A percentile compares a stretch with the other conserved stretches of the same genome.
phyloP scores from a whole-genome alignment of 306 rosid species.

The Sphenostylis stenocarpa region DNA sequence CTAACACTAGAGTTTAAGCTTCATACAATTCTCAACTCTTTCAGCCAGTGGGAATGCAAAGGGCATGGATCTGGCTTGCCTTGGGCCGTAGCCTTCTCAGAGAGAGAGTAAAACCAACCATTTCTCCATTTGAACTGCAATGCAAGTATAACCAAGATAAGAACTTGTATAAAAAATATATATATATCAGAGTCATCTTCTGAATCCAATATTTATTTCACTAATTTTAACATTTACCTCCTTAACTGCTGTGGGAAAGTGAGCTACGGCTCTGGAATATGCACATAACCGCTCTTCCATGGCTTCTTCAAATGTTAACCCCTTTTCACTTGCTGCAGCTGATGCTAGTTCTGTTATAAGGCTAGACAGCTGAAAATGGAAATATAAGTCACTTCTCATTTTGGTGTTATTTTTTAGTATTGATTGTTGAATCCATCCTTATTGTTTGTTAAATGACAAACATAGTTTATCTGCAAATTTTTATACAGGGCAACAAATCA shows the following conservation, averaged over 20 bases:
- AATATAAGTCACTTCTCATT: constrained; percentile 16
- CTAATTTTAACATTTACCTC: constrained; percentile 56
- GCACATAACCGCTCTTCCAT: constrained; percentile 90
- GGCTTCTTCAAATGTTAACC: constrained; percentile 65
- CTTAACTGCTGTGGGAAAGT: constrained; percentile 95
- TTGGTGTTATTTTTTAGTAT: neutral
- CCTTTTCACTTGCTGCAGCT: constrained; percentile 81
- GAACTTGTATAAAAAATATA: neutral
- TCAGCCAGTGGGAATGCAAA: constrained; percentile 80
- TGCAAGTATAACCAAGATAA: constrained; percentile 42
- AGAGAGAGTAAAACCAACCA: constrained; percentile 84
- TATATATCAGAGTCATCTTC: neutral
- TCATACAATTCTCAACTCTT: constrained; percentile 67
- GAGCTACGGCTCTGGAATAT: constrained; percentile 79
- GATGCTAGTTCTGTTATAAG: constrained; percentile 73
- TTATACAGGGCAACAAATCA: neutral
- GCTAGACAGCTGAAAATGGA: constrained; percentile 65
- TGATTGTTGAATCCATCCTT: neutral
- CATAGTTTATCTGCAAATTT: constrained; percentile 1
- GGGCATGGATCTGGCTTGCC: constrained; percentile 92
- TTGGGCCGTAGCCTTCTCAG: constrained; percentile 63
- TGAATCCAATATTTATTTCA: neutral
- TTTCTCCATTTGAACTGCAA: constrained; percentile 96
- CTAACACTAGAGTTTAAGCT: constrained; percentile 1
- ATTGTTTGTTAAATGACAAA: too few relatives aligned